Conservation (phyloP, 805 yeast species). For the Grigorovia humatica region DNA sequence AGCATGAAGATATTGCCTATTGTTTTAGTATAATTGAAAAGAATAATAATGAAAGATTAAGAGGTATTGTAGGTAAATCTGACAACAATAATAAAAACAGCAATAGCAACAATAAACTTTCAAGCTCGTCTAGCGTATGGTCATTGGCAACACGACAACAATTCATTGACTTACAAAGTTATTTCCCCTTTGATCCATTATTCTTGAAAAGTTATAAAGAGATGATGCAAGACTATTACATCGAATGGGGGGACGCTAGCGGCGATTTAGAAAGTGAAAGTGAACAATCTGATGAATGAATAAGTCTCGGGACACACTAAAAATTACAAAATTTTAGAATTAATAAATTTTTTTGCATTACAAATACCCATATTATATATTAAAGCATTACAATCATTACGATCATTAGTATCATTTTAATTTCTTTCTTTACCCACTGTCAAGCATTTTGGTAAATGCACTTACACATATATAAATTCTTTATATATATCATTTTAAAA, state of each 20-base stretch:
- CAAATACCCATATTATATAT: background rate
- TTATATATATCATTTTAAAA: background rate
- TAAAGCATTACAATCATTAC: background rate
- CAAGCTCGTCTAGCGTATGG: slow-evolving; percentile 9
- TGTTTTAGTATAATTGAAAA: slow-evolving; percentile 90
- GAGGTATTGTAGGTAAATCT: slow-evolving; percentile 33
- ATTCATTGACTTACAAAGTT: slow-evolving; percentile 82
- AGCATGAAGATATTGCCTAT: slow-evolving; percentile 80
- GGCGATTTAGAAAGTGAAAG: slow-evolving; percentile 41
- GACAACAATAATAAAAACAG: slow-evolving; percentile 14
- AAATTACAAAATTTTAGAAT: background rate
- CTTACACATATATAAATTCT: background rate
- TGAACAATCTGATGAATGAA: slow-evolving; percentile 32
- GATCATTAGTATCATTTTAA: background rate
- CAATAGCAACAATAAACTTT: slow-evolving; percentile 17
- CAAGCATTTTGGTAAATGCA: background rate
- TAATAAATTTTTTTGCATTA: background rate
- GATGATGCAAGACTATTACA: slow-evolving; percentile 45
- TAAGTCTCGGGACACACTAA: background rate
- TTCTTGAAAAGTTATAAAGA: slow-evolving; percentile 52
- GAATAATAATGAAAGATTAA: slow-evolving; percentile 47
- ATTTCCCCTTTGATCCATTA: slow-evolving; percentile 92
- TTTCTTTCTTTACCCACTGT: background rate
- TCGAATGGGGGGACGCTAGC: slow-evolving; percentile 78
- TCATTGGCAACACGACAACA: slow-evolving; percentile 61